phyloP scores from a whole-genome alignment of 129 eudicot genomes.

The Tagetes patula region DNA sequence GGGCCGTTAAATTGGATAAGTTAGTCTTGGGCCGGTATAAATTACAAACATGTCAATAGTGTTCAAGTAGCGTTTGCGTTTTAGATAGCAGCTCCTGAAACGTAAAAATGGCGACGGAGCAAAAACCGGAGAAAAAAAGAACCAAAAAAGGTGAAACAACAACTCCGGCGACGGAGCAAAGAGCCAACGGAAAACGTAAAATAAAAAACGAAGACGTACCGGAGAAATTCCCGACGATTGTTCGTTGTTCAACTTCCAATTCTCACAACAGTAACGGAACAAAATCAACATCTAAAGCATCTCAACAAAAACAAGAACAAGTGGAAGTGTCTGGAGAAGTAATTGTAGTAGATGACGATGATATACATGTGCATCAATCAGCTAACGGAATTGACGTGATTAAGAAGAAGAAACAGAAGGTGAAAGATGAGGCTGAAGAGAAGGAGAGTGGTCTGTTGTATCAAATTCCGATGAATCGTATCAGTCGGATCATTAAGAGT shows the following conservation, averaged over 20 bases:
- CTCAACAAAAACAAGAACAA: neutral
- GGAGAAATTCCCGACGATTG: constrained; percentile 8
- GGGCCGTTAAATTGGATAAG: no score
- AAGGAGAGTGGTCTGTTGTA: constrained; percentile 31
- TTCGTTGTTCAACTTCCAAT: constrained; percentile 4
- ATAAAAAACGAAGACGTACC: neutral
- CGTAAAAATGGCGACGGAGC: constrained; percentile 25
- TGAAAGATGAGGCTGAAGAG: constrained; percentile 30
- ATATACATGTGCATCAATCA: neutral
- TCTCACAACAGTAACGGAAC: constrained; percentile 26
- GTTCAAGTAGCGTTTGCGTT: neutral
- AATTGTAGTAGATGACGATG: neutral
- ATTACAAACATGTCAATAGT: neutral
- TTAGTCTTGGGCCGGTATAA: neutral
- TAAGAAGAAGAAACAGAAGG: constrained; percentile 26
- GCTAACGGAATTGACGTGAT: constrained; percentile 21
- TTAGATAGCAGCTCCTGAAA: neutral
- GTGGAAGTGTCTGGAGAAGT: constrained; percentile 20
- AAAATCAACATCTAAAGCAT: constrained; percentile 7
- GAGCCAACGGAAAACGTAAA: constrained; percentile 31
- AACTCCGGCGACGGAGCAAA: constrained; percentile 16
- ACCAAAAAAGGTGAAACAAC: constrained; percentile 7
- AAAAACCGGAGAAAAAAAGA: constrained; percentile 15
- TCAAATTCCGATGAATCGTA: constrained; percentile 60
- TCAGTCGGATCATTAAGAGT: constrained; percentile 58